Percentiles rank a stretch among this genome's conserved stretches.
Evolutionary conservation across 768 basidiomycete species (phyloP).

Genomic region (Podaxis sp.): DNA sequence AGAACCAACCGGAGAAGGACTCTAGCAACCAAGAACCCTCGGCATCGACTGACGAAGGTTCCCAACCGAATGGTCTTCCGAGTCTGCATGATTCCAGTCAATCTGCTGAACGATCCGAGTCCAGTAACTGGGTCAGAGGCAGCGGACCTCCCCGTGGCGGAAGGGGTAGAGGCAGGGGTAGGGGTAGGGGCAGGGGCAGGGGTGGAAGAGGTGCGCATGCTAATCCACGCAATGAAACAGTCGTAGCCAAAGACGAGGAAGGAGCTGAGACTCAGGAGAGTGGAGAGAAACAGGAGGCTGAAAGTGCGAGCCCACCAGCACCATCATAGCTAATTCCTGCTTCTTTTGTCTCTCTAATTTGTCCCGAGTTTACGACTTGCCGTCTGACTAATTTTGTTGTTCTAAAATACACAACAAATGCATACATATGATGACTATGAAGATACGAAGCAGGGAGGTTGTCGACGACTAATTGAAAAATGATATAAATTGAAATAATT

Average conservation of each 20-base stretch:
- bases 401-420: too few species aligned
- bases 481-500: not conserved
- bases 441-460: too few species aligned
- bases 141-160: slow-evolving; percentile 11
- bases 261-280: not conserved
- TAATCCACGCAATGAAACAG: not conserved
- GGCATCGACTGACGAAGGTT: slow-evolving; percentile 1
- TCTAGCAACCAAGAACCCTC: not conserved
- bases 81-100: not conserved
- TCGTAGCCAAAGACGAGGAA: not conserved
- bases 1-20: slow-evolving; percentile 6
- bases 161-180: slow-evolving; percentile 22
- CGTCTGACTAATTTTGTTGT: not conserved
- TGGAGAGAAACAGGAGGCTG: not conserved
- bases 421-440: too few species aligned
- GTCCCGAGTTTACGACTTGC: not conserved
- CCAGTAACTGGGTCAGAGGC: slow-evolving; percentile 12
- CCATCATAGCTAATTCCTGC: slow-evolving; percentile 1
- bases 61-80: not conserved
- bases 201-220: not conserved
- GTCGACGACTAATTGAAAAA: not conserved
- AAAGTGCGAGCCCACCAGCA: not conserved
- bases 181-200: slow-evolving; percentile 17
- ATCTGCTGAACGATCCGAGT: not conserved
- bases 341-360: not conserved